Conservation (phyloP, 345 rosid genomes). For the Camelina laxa region DNA sequence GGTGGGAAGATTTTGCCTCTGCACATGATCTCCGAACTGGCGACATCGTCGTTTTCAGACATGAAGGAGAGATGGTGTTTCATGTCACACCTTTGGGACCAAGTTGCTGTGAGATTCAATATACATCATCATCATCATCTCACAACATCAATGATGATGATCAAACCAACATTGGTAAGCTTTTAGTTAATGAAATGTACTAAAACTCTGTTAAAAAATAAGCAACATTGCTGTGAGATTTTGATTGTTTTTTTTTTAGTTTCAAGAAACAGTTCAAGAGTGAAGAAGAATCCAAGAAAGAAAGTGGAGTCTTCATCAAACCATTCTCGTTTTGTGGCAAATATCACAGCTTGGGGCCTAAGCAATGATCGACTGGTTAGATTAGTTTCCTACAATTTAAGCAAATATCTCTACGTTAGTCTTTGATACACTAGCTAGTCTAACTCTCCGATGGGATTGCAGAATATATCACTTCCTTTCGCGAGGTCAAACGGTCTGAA, state of each 20-base stretch:
- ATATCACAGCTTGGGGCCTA: constrained; percentile 27
- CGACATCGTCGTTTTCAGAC: constrained; percentile 34
- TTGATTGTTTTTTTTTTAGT: background rate
- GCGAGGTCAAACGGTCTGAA: constrained; percentile 26
- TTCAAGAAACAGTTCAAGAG: constrained; percentile 21
- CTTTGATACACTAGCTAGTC: background rate
- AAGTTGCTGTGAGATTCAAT: constrained; percentile 34
- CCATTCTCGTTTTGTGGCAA: constrained; percentile 19
- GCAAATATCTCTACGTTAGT: background rate
- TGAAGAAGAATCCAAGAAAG: constrained; percentile 13
- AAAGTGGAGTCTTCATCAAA: background rate
- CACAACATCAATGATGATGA: constrained; percentile 5
- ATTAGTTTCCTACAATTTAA: background rate
- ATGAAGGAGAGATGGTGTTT: constrained; percentile 39
- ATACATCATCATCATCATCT: constrained; percentile 15
- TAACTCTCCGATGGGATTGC: background rate
- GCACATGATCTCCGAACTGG: constrained; percentile 39
- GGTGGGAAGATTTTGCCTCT: constrained; percentile 35
- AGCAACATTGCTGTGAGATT: background rate
- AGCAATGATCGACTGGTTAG: constrained; percentile 26
- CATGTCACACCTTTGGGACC: constrained; percentile 41
- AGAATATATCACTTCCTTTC: constrained; percentile 24
- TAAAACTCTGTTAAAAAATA: background rate
- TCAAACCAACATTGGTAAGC: constrained; percentile 21
- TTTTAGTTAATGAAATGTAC: background rate